phyloP scores from a whole-genome alignment of 2,329 filamentous ascomycete genomes.

The Botrytis porri region DNA sequence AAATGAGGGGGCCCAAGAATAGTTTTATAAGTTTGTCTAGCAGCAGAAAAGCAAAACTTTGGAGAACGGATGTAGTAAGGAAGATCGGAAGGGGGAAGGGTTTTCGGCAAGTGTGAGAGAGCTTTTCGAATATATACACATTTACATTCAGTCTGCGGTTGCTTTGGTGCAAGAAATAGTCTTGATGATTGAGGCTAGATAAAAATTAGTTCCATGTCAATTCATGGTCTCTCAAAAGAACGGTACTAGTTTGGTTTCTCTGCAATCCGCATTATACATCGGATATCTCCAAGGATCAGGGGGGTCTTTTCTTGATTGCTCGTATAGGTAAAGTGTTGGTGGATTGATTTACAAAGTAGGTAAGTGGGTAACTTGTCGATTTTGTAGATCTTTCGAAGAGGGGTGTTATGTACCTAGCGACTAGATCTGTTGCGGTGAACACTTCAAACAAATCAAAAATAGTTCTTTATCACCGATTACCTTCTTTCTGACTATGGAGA shows the following conservation, averaged over 20 bases:
- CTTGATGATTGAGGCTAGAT: neutral
- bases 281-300: neutral
- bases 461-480: neutral
- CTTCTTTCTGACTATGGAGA: neutral
- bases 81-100: neutral
- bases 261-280: neutral
- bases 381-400: slow-evolving; percentile 1
- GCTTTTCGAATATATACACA: neutral
- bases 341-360: neutral
- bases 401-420: neutral
- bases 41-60: neutral
- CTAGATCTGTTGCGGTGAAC: slow-evolving; percentile 12
- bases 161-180: neutral
- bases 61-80: too few relatives aligned
- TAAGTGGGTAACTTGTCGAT: neutral
- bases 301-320: neutral
- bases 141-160: neutral
- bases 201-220: neutral
- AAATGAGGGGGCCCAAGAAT: neutral
- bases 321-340: neutral
- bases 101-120: neutral
- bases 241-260: neutral
- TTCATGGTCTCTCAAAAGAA: neutral
- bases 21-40: neutral
- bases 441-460: neutral